Percentiles rank a stretch among this genome's conserved stretches.
Evolutionary conservation across 208 protist genomes (phyloP).

Genomic region (Leptomonas seymouri): DNA sequence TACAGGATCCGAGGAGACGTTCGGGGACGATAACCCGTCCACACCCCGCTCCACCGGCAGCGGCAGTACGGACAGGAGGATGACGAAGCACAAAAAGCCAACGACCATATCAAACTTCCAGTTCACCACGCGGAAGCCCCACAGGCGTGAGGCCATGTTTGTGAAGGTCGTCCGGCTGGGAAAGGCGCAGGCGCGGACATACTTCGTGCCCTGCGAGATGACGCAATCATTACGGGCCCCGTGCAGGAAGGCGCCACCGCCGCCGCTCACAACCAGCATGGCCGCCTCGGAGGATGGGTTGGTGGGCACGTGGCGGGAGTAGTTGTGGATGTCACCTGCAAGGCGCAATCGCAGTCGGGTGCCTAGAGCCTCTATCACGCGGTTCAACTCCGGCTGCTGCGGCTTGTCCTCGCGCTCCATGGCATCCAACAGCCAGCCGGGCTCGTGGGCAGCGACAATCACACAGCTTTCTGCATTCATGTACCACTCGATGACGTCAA

Average conservation of each 20-base stretch:
- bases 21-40: conserved; percentile 6
- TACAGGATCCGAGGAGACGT: neutral
- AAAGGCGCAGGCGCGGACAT: conserved; percentile 60
- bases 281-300: conserved; percentile 59
- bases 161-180: conserved; percentile 67
- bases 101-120: conserved; percentile 89
- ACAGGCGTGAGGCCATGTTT: conserved; percentile 58
- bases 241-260: conserved; percentile 85
- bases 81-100: conserved; percentile 62
- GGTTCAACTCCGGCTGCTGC: conserved; percentile 59
- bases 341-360: conserved; percentile 69
- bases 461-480: conserved; percentile 78
- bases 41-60: conserved; percentile 35
- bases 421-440: conserved; percentile 76
- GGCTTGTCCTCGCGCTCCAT: conserved; percentile 46
- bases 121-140: conserved; percentile 81
- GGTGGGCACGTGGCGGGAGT: conserved; percentile 74
- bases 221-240: conserved; percentile 58
- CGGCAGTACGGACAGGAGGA: conserved; percentile 71
- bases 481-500: conserved; percentile 67
- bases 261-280: conserved; percentile 79
- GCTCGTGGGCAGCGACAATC: conserved; percentile 71
- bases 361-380: conserved; percentile 56
- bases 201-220: conserved; percentile 67
- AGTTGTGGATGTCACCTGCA: conserved; percentile 88